Evolutionary conservation across 2,329 filamentous ascomycete genomes (phyloP), one percentile per base, ranked within the genome.

Genomic region (Trichoderma oligosporum): DNA sequence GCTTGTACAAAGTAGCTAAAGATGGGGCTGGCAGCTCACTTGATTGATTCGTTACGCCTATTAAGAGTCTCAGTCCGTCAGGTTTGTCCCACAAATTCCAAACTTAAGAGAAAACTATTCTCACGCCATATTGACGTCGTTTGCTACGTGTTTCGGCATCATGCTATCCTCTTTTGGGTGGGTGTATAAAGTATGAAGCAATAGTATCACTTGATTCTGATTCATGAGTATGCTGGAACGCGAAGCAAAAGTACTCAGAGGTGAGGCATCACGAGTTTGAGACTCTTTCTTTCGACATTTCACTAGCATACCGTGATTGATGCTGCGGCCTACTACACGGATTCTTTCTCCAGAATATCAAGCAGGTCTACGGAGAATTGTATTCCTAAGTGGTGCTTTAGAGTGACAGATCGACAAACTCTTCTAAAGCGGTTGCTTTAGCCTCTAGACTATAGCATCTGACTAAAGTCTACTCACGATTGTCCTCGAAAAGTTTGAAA

Each of bases 201-300:
- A 35, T 42, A 14, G 49, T 41, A 20, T 18, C 25, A 12, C 7
- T 24, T 29, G 4, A 1, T 16, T 29, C 31, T 12, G 12, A 51
- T 41, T 24, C 11, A 24, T 53, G 33, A 8, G 7, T 27, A n/a
- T 36, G 39, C n/a, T 20, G 49, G 45, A 45, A 35, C 29, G 39
- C 49, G 20, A 35, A 25, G 35, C 11, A 11, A 27, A 39, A 39
- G 31, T 9, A 54, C 4, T 29, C 27, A 31, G 39, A 54, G 29
- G 49, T 44, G 49, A 45, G 14, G 49, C 39, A n/a, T 20, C 49
- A 16, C n/a, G 49, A 7, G 20, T 44, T 54, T 44, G 38, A 35
- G n/a, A n/a, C n/a, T n/a, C 20, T 20, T 14, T 6, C 16, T 2
- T n/a, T 25, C 1, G 2, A 7, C 4, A 7, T 20, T 20, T 8